Evolutionary conservation across 352 stramenopile genomes (phyloP), one percentile per base, ranked within the genome.

Genomic region (Aphanomyces astaci): DNA sequence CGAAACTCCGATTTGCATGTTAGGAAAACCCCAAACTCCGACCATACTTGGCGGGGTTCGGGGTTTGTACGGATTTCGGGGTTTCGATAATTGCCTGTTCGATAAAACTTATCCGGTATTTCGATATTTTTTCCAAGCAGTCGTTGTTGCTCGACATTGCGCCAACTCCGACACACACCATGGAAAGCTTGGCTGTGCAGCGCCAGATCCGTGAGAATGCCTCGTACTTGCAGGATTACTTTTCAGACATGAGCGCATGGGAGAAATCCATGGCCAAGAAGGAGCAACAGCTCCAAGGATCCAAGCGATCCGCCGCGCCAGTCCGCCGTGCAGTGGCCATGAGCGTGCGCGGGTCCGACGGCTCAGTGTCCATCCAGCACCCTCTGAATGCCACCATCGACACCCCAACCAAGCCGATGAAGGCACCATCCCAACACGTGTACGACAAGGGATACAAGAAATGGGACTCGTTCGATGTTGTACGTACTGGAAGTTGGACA

Each of bases 361-460:
- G 39, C 2, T 65, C 31, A 2, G 52, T 60, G 15, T 60, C 51
- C 31, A 63, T 62, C 39, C 43, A 3, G 2, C 63, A 70, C 43
- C 45, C 52, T 22, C 39, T 60, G 33, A 70, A 53, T 46, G 40
- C 54, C 24, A 15, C 3, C 39, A 48, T 31, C 19, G 22, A 39
- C 10, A 31, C 48, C 22, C 49, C 33, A 15, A 66, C 3, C 7
- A 53, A 53, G 17, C 17, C 56, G 45, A 45, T n/a, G 3, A 86
- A 82, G 54, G 49, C 70, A 13, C 71, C 78, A 4, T 86, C 87
- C 53, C 76, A 75, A 4, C 90, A 96, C 49, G 94, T 87, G 30
- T 88, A 96, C 66, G 87, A 96, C 63, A 93, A 93, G 70, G 87
- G 88, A 40, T 97, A 97, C 75, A 81, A 89, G 43, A 90, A 91